phyloP scores from a whole-genome alignment of 2,329 filamentous ascomycete genomes.

The Escovopsis weberi region DNA sequence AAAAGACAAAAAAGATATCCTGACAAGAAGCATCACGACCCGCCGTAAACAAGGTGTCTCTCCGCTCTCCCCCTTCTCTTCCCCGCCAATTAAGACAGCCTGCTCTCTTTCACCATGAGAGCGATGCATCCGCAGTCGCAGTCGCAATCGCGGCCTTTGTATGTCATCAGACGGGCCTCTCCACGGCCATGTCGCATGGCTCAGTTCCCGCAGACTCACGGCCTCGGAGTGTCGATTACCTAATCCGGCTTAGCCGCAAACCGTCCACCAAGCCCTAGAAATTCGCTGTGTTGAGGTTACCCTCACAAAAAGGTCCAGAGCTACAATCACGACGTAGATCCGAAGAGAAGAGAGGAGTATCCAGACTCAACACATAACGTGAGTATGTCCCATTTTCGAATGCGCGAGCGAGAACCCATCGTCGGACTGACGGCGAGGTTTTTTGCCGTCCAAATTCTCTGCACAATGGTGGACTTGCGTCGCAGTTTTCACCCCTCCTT shows the following conservation, averaged over 20 bases:
- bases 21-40: too few species aligned
- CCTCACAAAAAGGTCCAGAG: conserved; percentile 24
- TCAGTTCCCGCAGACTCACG: neutral
- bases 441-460: neutral
- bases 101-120: too few species aligned
- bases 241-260: conserved; percentile 24
- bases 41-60: too few species aligned
- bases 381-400: conserved; percentile 6
- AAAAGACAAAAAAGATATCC: neutral
- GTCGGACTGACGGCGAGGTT: neutral
- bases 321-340: conserved; percentile 15
- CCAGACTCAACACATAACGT: conserved; percentile 23
- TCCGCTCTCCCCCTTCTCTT: too few species aligned
- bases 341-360: conserved; percentile 14
- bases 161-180: neutral
- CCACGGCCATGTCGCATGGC: neutral
- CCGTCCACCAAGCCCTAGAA: conserved; percentile 31
- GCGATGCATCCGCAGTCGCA: too few species aligned
- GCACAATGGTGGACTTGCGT: neutral
- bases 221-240: conserved; percentile 19
- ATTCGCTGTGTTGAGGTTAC: conserved; percentile 23
- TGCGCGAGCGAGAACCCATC: neutral
- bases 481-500: neutral
- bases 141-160: neutral
- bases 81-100: too few species aligned